Base-by-base conservation (phyloP, 2,329 filamentous ascomycete genomes). In the Botrytis deweyae region DNA sequence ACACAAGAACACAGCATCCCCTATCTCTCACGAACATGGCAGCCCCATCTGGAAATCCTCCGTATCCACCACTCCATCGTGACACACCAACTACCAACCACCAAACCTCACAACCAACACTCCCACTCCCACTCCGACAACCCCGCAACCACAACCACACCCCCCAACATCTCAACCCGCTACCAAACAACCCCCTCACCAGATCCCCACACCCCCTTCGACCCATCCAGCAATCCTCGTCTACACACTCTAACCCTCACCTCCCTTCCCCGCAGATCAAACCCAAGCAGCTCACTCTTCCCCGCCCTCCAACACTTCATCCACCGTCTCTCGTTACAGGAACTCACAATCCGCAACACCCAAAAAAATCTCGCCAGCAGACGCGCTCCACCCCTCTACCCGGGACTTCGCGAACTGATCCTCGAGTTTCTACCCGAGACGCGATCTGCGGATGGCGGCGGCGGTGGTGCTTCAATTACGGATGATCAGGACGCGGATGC, bases 1-100 rank as follows among this genome's bases (percentile, higher is more conserved):
- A 4, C 36, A 7, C 72, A 73, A 16, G 55, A 62, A 70, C 33
- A 70, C 8, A 64, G n/a, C 20, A n/a, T 44, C 12, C 22, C 10
- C 4, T 49, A 65, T 12, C 64, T 74, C 8, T 55, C 29, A 14
- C 73, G 55, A 9, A 18, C 58, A 12, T 58, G 36, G 20, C 62
- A 46, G 36, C 59, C 70, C 40, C 88, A 88, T 75, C 81, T 91
- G 7, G 85, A 86, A 46, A 82, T 82, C 1, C 80, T 91, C 2
- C 85, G 86, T 20, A 82, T 89, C 9, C 89, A 91, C 70, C 89
- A 91, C 78, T 90, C 88, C 0, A 76, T 90, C 2, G 84, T 91
- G 9, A 91, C 89, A 0, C 84, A 85, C 59, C 83, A 88, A 14
- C 86, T 86, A 2, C 85, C 85, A 0, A 65, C 78, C n/a, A 63